Percentiles rank a stretch among this genome's conserved stretches.
phyloP scores from a whole-genome alignment of 192 early-diverging fungal species.

The Backusella psychrophila region DNA sequence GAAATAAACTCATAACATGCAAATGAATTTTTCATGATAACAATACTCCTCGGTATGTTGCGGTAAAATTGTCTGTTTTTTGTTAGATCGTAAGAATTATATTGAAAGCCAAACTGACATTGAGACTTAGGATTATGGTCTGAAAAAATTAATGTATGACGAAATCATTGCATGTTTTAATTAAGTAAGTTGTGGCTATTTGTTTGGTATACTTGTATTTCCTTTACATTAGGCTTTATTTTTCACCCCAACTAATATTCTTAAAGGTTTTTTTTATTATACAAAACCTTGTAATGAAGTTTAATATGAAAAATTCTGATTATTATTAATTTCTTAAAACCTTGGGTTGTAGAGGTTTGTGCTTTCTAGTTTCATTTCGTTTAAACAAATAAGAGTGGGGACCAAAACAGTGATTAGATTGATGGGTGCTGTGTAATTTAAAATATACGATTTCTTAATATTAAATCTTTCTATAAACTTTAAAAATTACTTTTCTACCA shows the following conservation, averaged over 20 bases:
- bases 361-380: not conserved
- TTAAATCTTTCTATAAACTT: not conserved
- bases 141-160: not conserved
- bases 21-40: not conserved
- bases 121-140: not conserved
- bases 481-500: not conserved
- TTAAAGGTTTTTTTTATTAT: no score
- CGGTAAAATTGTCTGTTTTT: not conserved
- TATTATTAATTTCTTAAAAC: not conserved
- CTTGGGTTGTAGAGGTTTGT: not conserved
- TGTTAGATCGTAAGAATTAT: not conserved
- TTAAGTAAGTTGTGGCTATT: not conserved
- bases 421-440: not conserved
- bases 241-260: not conserved
- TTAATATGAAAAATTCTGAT: not conserved
- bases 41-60: not conserved
- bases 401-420: not conserved
- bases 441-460: not conserved
- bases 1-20: no score
- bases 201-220: not conserved
- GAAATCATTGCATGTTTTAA: not conserved
- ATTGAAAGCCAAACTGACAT: not conserved
- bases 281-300: not conserved
- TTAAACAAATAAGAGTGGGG: not conserved
- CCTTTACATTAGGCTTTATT: not conserved